Evolutionary conservation across 371 early-diverging fungal species (phyloP), one percentile per base, ranked within the genome.

Genomic region (Zychaea mexicana): DNA sequence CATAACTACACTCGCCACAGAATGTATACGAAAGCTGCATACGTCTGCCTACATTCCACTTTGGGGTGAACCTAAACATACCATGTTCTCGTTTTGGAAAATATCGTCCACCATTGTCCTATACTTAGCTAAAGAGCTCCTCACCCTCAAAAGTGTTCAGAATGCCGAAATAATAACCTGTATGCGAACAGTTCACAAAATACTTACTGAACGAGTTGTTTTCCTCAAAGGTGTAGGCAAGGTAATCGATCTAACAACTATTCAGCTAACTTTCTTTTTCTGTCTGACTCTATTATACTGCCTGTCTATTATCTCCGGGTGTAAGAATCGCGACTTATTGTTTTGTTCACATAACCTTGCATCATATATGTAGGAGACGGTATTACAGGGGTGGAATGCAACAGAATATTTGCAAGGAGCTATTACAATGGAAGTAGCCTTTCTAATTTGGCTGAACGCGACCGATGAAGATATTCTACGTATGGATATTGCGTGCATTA

Each of bases 361-460:
- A n/a, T n/a, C n/a, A 0, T 24, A 22, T 13, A 22, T 30, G 26
- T 45, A 58, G 59, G 39, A 39, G 24, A 27, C 24, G 3, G 45
- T 39, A 36, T 38, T 58, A 17, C n/a, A 58, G 10, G 59, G 45
- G 17, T 58, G 59, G 59, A 27, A 58, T 17, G 27, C 59, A 5
- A 24, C 59, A 9, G 45, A 45, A 19, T 58, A 58, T 45, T 69
- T 88, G 10, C 84, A 86, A 22, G 87, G 91, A 3, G 79, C 84
- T 19, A 84, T 90, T 31, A 85, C 89, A 2, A 61, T 93, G 31
- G 93, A 94, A 65, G 86, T 90, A 17, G 85, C 90, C 0, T 76
- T 93, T 19, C 70, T 92, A 9, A 86, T 92, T 9, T 67, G 89
- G 26, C 66, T 93, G 22, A 91, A 92, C 54, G 88, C 88, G 1